phyloP scores from a whole-genome alignment of 169 alveolate genomes.

The Plasmodium yoelii region DNA sequence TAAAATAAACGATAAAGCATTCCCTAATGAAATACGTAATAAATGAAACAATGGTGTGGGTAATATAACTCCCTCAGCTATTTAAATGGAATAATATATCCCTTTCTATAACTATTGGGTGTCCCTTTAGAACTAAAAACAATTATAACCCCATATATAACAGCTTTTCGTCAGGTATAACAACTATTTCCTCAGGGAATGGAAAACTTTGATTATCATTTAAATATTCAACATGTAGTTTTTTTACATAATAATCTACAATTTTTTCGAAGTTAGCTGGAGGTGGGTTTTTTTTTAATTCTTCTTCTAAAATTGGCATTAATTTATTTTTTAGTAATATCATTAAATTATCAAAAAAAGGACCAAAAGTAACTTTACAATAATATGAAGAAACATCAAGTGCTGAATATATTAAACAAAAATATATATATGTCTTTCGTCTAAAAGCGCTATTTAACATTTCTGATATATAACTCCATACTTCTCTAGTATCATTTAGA shows the following conservation, averaged over 20 bases:
- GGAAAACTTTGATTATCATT: slow-evolving; percentile 10
- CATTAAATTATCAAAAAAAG: slow-evolving; percentile 27
- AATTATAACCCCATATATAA: slow-evolving; percentile 26
- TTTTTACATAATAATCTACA: slow-evolving; percentile 43
- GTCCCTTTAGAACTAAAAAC: too few relatives aligned
- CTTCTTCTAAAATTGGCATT: slow-evolving; percentile 49
- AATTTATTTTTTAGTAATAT: slow-evolving; percentile 8
- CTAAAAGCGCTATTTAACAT: slow-evolving; percentile 46
- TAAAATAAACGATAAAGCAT: too few relatives aligned
- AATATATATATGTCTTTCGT: slow-evolving; percentile 42
- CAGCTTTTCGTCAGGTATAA: slow-evolving; percentile 47
- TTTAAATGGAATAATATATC: too few relatives aligned
- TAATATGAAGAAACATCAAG: slow-evolving; percentile 42
- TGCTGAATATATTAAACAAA: slow-evolving; percentile 47
- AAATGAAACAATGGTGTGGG: too few relatives aligned
- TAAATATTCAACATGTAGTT: slow-evolving; percentile 41
- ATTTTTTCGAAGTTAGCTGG: slow-evolving; percentile 37
- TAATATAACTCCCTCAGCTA: too few relatives aligned
- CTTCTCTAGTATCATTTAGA: slow-evolving; percentile 65
- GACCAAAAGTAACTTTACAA: slow-evolving; percentile 22
- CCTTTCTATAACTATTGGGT: too few relatives aligned
- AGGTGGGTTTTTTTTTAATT: slow-evolving; percentile 56
- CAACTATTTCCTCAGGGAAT: slow-evolving; percentile 54
- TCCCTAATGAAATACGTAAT: too few relatives aligned
- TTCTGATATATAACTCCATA: slow-evolving; percentile 59